Base-by-base conservation (phyloP, 169 alveolate genomes). In the Eimeria falciformis region DNA sequence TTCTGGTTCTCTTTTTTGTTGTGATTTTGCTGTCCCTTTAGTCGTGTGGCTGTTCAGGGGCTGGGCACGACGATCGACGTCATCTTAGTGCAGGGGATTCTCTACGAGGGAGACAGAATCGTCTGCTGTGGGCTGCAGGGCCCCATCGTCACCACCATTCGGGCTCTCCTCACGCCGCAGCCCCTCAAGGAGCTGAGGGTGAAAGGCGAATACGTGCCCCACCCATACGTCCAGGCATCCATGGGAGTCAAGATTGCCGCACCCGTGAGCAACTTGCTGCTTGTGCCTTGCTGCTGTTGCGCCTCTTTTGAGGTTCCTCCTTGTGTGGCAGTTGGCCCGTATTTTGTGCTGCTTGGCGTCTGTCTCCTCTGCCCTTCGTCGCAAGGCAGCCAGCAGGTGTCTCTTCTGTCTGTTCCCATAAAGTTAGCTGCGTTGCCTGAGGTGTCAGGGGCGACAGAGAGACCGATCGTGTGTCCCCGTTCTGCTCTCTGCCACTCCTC, bases 41-140 rank as follows among this genome's bases (percentile, higher is more conserved):
- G n/a, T n/a, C n/a, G n/a, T n/a, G n/a, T n/a, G n/a, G 25, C 18
- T 23, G 29, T 87, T 96, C 45, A 97, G 96, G 99, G 99, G 7
- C 96, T 98, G 84, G 99, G 99, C 3, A 98, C 99, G 25, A 99
- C 99, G 5, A 98, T 99, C 77, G 99, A 99, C 96, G 99, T 98
- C n/a, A 98, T 99, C 12, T 96, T 99, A 11, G 98, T 99, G 25
- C 98, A 98, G 91, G 99, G 99, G 37, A 92, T 95, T 17, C 92
- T 99, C 68, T 96, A 96, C 89, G 99, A 97, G 55, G 99, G 99
- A 3, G 99, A 99, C 94, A 98, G 97, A 77, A 98, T 99, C 45
- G 98, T 98, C 17, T 91, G 98, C 33, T 98, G 99, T 23, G 99
- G 99, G 1, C 96, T 98, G 78, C 95, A 97, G 50, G 99, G 99